Evolutionary conservation across 768 basidiomycete genomes (phyloP).

Genomic region (Termitomyces sp.): DNA sequence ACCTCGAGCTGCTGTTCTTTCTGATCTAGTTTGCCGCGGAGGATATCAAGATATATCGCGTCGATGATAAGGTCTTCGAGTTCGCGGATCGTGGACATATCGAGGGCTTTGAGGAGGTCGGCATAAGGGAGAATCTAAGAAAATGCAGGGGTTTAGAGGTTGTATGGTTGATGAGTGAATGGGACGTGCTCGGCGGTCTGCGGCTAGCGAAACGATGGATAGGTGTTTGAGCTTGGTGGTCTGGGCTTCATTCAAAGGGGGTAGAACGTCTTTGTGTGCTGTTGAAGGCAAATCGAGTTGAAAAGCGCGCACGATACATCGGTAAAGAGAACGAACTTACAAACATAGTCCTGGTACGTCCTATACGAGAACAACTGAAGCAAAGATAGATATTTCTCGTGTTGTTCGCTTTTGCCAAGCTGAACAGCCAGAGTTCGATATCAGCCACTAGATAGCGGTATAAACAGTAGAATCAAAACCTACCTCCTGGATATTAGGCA

Average conservation of each 20-base stretch:
- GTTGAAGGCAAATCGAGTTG: not conserved
- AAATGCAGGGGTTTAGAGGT: not conserved
- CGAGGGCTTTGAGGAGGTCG: constrained; percentile 61
- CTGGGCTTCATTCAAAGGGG: constrained; percentile 67
- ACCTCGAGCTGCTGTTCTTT: constrained; percentile 86
- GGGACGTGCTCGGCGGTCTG: constrained; percentile 63
- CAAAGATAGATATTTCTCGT: constrained; percentile 55
- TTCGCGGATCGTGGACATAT: constrained; percentile 76
- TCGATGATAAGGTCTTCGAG: constrained; percentile 98
- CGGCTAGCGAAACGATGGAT: constrained; percentile 80
- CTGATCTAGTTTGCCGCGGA: constrained; percentile 92
- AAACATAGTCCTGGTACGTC: constrained; percentile 77
- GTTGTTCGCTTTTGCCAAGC: constrained; percentile 64
- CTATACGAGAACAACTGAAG: constrained; percentile 88
- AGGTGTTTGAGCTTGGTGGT: constrained; percentile 89
- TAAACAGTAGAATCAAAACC: not conserved
- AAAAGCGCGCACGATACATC: not conserved
- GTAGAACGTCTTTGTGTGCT: constrained; percentile 66
- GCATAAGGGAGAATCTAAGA: constrained; percentile 77
- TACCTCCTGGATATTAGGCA: constrained; percentile 83
- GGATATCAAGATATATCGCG: constrained; percentile 86
- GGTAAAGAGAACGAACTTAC: constrained; percentile 33
- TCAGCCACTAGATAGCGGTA: not conserved
- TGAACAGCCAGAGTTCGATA: constrained; percentile 22
- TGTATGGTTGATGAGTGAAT: not conserved